Percentiles rank a stretch among this genome's conserved stretches.
Evolutionary conservation across 768 basidiomycete genomes (phyloP).

Genomic region (Arthromyces matolae): DNA sequence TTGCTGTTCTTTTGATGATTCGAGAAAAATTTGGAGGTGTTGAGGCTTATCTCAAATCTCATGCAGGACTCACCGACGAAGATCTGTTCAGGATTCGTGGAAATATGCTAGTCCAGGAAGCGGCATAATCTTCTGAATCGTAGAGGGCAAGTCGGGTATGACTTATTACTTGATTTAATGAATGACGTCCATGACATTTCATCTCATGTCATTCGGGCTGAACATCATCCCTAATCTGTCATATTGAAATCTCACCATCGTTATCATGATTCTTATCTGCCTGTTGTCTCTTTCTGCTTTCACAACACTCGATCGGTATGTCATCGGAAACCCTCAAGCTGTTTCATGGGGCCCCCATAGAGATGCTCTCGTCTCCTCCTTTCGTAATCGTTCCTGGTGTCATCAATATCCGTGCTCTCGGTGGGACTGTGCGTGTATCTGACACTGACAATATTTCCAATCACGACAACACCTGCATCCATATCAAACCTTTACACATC

Average conservation of each 20-base stretch:
- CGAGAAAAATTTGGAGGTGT: constrained; percentile 34
- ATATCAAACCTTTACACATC: constrained; percentile 28
- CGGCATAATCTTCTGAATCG: background rate
- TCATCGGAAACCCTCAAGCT: too few relatives aligned
- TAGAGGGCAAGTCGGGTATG: background rate
- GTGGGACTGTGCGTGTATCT: constrained; percentile 26
- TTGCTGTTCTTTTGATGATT: constrained; percentile 27
- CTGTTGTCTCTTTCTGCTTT: too few relatives aligned
- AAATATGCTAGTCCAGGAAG: background rate
- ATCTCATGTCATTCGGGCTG: too few relatives aligned
- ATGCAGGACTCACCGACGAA: constrained; percentile 27
- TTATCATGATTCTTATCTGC: too few relatives aligned
- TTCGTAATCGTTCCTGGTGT: constrained; percentile 38
- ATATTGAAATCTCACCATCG: too few relatives aligned
- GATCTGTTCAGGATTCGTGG: constrained; percentile 20
- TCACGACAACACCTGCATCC: background rate
- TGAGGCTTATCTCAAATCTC: constrained; percentile 30
- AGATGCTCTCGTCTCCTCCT: constrained; percentile 17
- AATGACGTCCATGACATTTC: too few relatives aligned
- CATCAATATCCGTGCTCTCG: constrained; percentile 35
- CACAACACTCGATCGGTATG: too few relatives aligned
- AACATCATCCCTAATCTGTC: too few relatives aligned
- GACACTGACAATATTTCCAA: too few relatives aligned
- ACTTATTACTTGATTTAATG: too few relatives aligned
- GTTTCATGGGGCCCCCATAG: too few relatives aligned